Percentiles rank a stretch among this genome's conserved stretches.
phyloP scores from a whole-genome alignment of 1,284 basidiomycete genomes.

The Ustilago shanxiensis region DNA sequence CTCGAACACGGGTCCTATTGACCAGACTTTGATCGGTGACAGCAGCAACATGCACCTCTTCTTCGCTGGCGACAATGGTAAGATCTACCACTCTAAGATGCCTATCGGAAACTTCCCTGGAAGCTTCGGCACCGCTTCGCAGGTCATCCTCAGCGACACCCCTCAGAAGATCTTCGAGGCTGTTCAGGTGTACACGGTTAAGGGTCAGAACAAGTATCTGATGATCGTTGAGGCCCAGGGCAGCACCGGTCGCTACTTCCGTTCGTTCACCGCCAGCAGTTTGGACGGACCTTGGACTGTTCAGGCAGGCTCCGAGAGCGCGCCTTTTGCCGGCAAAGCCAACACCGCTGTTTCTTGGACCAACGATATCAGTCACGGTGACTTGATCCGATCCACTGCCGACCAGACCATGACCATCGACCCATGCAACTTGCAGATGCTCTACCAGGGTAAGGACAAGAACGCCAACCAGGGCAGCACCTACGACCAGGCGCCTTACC shows the following conservation, averaged over 20 bases:
- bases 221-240: slow-evolving; percentile 42
- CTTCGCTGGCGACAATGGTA: slow-evolving; percentile 37
- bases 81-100: slow-evolving; percentile 41
- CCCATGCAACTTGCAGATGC: slow-evolving; percentile 28
- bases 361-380: slow-evolving; percentile 43
- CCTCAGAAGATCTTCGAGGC: slow-evolving; percentile 27
- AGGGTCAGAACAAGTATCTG: slow-evolving; percentile 38
- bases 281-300: slow-evolving; percentile 32
- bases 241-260: slow-evolving; percentile 33
- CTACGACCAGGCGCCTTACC: slow-evolving; percentile 35
- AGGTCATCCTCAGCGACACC: slow-evolving; percentile 34
- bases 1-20: slow-evolving; percentile 24
- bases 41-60: slow-evolving; percentile 31
- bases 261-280: slow-evolving; percentile 29
- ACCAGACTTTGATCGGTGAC: slow-evolving; percentile 41
- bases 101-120: slow-evolving; percentile 27
- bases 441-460: slow-evolving; percentile 31
- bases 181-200: slow-evolving; percentile 37
- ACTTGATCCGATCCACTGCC: slow-evolving; percentile 33
- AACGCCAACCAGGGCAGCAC: background rate
- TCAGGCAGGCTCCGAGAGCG: slow-evolving; percentile 29
- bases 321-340: slow-evolving; percentile 43
- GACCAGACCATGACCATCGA: slow-evolving; percentile 44
- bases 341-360: slow-evolving; percentile 35
- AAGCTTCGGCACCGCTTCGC: slow-evolving; percentile 16